These are phyloP conservation scores for Fusarium sp. DNA, from an alignment of 2,329 filamentous ascomycete genomes.

Conservation along the genomic window DNA sequence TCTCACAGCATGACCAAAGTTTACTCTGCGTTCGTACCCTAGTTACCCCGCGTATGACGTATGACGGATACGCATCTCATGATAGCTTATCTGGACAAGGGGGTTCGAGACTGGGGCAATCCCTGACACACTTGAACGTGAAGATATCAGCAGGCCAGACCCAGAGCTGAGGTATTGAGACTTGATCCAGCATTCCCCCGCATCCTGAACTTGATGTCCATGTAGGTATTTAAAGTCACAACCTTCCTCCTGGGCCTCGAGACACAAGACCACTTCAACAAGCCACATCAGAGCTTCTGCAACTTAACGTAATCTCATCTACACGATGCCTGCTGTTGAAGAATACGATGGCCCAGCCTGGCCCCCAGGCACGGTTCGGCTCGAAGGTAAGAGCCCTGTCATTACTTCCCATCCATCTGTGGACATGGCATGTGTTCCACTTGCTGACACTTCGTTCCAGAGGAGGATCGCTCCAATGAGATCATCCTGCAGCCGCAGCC, in stretches of 20 bases:
- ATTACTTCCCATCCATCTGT: no score
- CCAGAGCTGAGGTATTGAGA: background rate
- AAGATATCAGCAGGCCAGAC: background rate
- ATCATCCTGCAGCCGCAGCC: constrained; percentile 17
- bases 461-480: background rate
- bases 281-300: background rate
- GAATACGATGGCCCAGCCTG: background rate
- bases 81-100: background rate
- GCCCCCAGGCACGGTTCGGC: background rate
- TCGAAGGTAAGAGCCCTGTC: background rate
- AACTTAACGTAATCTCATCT: background rate
- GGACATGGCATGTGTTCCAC: background rate
- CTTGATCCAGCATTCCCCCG: background rate
- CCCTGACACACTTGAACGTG: background rate
- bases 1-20: background rate
- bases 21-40: background rate
- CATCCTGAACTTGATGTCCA: background rate
- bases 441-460: background rate
- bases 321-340: background rate
- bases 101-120: background rate
- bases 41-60: background rate
- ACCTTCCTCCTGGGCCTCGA: background rate
- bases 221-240: background rate
- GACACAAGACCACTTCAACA: background rate
- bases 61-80: background rate